phyloP scores from a whole-genome alignment of 75 land plant species.

The Pinus albicaulis region DNA sequence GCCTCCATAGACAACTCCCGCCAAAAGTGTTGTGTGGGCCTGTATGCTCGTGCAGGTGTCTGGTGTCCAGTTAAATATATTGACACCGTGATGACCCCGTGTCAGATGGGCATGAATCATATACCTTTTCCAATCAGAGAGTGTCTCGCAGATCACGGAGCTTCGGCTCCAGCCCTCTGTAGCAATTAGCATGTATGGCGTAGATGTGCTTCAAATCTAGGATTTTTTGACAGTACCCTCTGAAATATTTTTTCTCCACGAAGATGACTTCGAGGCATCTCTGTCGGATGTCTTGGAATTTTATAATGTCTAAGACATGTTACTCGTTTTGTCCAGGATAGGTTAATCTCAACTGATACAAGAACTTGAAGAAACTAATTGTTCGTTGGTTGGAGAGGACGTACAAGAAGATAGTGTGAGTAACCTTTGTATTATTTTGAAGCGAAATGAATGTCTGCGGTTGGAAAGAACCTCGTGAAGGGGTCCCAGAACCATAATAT shows the following conservation, averaged over 20 bases:
- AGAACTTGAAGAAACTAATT: constrained; percentile 31
- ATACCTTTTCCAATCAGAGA: constrained; percentile 14
- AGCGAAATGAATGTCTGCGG: constrained; percentile 42
- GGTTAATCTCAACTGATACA: constrained; percentile 23
- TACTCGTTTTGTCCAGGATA: constrained; percentile 34
- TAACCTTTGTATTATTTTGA: constrained; percentile 37
- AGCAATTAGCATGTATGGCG: constrained; percentile 46
- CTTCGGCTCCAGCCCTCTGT: constrained; percentile 34
- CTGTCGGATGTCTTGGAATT: constrained; percentile 9
- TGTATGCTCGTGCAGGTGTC: no score
- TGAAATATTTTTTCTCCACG: constrained; percentile 21
- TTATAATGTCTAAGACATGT: constrained; percentile 34
- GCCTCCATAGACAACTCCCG: no score
- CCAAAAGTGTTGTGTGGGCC: no score
- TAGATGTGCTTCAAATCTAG: constrained; percentile 16
- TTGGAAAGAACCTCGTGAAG: constrained; percentile 18
- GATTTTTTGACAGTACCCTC: constrained; percentile 29
- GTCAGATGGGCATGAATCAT: not conserved
- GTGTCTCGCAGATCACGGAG: constrained; percentile 19
- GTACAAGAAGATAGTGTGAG: constrained; percentile 26
- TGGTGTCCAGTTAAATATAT: no score
- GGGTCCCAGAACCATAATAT: constrained; percentile 44
- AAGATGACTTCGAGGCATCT: constrained; percentile 22
- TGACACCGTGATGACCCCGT: no score
- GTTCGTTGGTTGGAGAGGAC: constrained; percentile 28